These are phyloP conservation scores for Hypoxylon sp. DNA, from an alignment of 2,329 filamentous ascomycete genomes.

Conservation along the genomic window DNA sequence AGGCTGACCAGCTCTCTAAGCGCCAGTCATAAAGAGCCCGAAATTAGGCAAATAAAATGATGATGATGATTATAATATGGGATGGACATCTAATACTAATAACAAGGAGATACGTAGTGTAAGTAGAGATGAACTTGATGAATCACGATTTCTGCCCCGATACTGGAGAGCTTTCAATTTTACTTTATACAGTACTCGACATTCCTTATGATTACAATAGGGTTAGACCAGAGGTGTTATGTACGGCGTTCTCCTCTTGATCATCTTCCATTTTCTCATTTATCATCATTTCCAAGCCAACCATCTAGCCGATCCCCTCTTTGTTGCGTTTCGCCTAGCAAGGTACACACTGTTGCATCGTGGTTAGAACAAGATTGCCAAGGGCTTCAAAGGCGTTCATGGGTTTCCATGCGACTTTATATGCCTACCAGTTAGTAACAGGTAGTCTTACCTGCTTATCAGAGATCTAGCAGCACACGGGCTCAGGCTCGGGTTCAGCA, in stretches of 20 bases:
- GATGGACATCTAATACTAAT: no score
- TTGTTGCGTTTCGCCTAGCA: neutral
- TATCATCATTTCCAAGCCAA: neutral
- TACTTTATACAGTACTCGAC: no score
- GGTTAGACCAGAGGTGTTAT: neutral
- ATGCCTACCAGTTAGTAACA: neutral
- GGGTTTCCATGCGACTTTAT: neutral
- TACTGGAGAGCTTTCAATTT: no score
- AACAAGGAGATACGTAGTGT: no score
- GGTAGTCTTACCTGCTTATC: neutral
- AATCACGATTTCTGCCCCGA: no score
- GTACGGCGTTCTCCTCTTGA: neutral
- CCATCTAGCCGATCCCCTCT: neutral
- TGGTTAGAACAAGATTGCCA: neutral
- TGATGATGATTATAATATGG: no score
- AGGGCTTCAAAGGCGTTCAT: no score
- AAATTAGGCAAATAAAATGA: no score
- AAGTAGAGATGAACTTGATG: no score
- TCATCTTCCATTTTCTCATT: neutral
- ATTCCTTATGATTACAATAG: no score
- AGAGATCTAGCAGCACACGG: slow-evolving; percentile 8
- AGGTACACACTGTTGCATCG: neutral
- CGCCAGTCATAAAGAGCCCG: no score
- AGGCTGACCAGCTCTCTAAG: no score
- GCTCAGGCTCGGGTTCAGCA: slow-evolving; percentile 1